Percentiles rank a stretch among this genome's conserved stretches.
Evolutionary conservation across 208 protist genomes (phyloP).

Genomic region (Blastocrithidia nonstop): DNA sequence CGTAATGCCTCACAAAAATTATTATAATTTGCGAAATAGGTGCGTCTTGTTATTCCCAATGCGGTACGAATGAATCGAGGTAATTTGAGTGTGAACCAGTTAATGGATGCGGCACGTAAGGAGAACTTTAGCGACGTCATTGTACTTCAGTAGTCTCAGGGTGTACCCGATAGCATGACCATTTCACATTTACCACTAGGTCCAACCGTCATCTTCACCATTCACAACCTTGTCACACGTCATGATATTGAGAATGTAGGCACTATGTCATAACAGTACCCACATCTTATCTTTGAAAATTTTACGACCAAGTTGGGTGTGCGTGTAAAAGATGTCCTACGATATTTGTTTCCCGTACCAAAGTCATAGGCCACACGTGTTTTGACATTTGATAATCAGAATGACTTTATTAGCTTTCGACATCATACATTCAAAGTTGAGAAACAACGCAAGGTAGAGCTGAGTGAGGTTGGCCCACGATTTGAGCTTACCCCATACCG

Average conservation of each 20-base stretch:
- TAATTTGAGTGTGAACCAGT: constrained; percentile 81
- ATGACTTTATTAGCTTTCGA: constrained; percentile 98
- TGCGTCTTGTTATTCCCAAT: constrained; percentile 97
- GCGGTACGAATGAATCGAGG: constrained; percentile 96
- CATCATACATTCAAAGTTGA: constrained; percentile 94
- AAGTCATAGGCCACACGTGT: constrained; percentile 92
- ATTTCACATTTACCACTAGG: constrained; percentile 97
- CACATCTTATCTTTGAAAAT: constrained; percentile 98
- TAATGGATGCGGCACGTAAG: constrained; percentile 91
- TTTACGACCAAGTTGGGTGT: constrained; percentile 93
- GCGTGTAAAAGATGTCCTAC: constrained; percentile 88
- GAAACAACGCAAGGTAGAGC: constrained; percentile 55
- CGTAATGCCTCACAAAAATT: constrained; percentile 92
- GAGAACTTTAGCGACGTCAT: constrained; percentile 96
- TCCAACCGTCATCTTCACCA: constrained; percentile 97
- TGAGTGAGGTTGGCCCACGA: constrained; percentile 96
- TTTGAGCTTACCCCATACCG: constrained; percentile 97
- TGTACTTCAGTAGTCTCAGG: constrained; percentile 96
- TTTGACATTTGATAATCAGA: constrained; percentile 97
- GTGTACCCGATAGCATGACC: constrained; percentile 95
- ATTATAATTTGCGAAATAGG: constrained; percentile 97
- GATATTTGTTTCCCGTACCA: constrained; percentile 97
- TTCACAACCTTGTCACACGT: constrained; percentile 94
- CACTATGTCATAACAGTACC: constrained; percentile 90
- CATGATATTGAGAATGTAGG: constrained; percentile 91